Base-by-base conservation (phyloP, 306 rosid species). In the Morella rubra region DNA sequence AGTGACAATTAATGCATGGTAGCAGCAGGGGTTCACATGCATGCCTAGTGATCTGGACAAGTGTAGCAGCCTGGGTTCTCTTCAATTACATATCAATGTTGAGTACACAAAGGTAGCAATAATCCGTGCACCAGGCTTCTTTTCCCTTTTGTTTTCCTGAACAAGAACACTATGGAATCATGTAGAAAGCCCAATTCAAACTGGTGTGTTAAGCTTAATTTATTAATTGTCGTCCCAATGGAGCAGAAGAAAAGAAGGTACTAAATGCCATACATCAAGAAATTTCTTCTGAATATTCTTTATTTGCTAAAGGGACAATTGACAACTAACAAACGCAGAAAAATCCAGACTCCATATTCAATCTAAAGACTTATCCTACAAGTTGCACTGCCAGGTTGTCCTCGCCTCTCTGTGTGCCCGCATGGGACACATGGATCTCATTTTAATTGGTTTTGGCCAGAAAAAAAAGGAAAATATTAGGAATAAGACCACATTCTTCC, bases 361-460 rank as follows among this genome's bases (percentile, higher is more conserved):
- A 14, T 49, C 14, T 65, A 15, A 5, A 75, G 14, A 14, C 88
- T 76, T 80, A 71, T 79, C 82, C 32, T 66, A 60, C 81, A 49
- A 69, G 82, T 59, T 79, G 73, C 61, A 47, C 41, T 72, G 84
- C 87, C 84, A 69, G 82, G 71, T 73, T 79, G 84, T 81, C 53
- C 22, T 24, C 22, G 64, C 32, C 46, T 1, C 49, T 47, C 55
- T 11, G 52, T 64, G 81, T 85, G 82, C 76, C n/a, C 87, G 32
- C 32, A 27, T 27, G 32, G 32, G 32, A 1, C 32, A 71, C 86
- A 71, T 78, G 85, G 77, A 50, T 74, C 54, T 42, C 83, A 67
- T 76, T 79, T 67, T 61, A 73, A 73, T 37, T 42, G 54, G 61
- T 72, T 56, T 73, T 77, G 73, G 44, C 4, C 66, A 19, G 13